Conservation (phyloP, 495 filamentous ascomycete genomes). For the Sporormia fimetaria region DNA sequence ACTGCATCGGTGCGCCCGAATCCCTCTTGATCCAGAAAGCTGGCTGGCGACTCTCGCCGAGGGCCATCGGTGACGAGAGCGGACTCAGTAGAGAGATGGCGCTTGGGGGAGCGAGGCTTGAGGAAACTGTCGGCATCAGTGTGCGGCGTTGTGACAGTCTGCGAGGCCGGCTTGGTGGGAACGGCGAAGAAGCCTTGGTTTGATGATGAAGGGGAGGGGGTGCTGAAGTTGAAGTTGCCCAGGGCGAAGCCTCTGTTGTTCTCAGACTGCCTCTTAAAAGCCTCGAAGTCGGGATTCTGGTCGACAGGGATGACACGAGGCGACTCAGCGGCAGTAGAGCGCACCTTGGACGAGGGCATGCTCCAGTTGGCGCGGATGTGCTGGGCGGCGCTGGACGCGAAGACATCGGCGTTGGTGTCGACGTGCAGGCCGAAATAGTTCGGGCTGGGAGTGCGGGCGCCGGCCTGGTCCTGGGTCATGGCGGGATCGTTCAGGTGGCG, state of each 20-base stretch:
- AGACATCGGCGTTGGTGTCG: conserved; percentile 48
- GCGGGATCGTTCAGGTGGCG: conserved; percentile 12
- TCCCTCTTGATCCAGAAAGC: conserved; percentile 19
- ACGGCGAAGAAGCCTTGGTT: conserved; percentile 27
- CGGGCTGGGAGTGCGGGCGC: conserved; percentile 48
- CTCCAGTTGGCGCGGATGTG: conserved; percentile 58
- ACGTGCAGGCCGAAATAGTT: conserved; percentile 72
- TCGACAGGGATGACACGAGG: conserved; percentile 59
- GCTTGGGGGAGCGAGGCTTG: conserved; percentile 32
- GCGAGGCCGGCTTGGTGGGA: conserved; percentile 21
- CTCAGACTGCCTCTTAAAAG: conserved; percentile 59
- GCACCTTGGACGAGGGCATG: conserved; percentile 52
- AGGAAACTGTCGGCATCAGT: neutral
- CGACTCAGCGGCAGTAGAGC: conserved; percentile 54
- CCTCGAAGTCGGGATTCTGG: conserved; percentile 65
- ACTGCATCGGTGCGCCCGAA: conserved; percentile 17
- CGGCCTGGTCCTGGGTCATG: conserved; percentile 5
- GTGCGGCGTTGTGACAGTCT: conserved; percentile 5
- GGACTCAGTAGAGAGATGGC: conserved; percentile 32
- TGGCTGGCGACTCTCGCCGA: conserved; percentile 31
- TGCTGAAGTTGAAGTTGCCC: conserved; percentile 27
- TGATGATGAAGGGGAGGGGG: conserved; percentile 33
- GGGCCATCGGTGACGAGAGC: conserved; percentile 28
- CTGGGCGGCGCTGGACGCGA: conserved; percentile 47
- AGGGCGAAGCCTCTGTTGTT: conserved; percentile 35